Percentiles rank a stretch among this genome's conserved stretches.
phyloP scores from a whole-genome alignment of 768 basidiomycete genomes.

The Suillus placidus region DNA sequence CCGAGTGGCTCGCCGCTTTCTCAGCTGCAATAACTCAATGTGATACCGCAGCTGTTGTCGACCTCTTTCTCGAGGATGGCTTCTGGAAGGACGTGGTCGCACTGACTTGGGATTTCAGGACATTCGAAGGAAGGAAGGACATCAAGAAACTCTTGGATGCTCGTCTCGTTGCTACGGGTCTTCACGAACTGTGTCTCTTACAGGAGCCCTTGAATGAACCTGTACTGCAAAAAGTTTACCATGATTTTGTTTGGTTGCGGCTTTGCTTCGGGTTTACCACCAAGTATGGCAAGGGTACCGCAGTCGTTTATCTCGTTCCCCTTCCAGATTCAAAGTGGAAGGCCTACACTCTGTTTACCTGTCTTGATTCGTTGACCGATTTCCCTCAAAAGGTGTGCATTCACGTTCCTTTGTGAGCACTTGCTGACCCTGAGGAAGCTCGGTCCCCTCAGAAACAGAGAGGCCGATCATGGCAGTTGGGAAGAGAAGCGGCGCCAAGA shows the following conservation, averaged over 20 bases:
- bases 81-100: slow-evolving; percentile 58
- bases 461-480: slow-evolving; percentile 60
- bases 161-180: slow-evolving; percentile 35
- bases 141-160: slow-evolving; percentile 44
- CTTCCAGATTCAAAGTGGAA: slow-evolving; percentile 51
- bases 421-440: slow-evolving; percentile 15
- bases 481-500: slow-evolving; percentile 45
- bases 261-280: slow-evolving; percentile 58
- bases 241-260: slow-evolving; percentile 62
- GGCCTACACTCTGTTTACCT: slow-evolving; percentile 61
- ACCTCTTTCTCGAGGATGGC: slow-evolving; percentile 33
- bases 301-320: slow-evolving; percentile 57
- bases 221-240: slow-evolving; percentile 43
- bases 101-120: slow-evolving; percentile 59
- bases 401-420: neutral
- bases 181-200: slow-evolving; percentile 22
- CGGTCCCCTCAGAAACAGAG: slow-evolving; percentile 45
- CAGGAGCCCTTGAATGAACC: slow-evolving; percentile 28
- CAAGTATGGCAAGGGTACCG: slow-evolving; percentile 51
- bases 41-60: slow-evolving; percentile 20
- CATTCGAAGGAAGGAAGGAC: slow-evolving; percentile 42
- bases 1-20: slow-evolving; percentile 28
- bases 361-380: slow-evolving; percentile 58
- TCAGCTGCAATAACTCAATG: slow-evolving; percentile 24
- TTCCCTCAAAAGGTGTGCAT: slow-evolving; percentile 49